Percentiles rank a stretch among this genome's conserved stretches.
phyloP scores from a whole-genome alignment of 2,329 filamentous ascomycete genomes.

The Microcyclospora pomicola region DNA sequence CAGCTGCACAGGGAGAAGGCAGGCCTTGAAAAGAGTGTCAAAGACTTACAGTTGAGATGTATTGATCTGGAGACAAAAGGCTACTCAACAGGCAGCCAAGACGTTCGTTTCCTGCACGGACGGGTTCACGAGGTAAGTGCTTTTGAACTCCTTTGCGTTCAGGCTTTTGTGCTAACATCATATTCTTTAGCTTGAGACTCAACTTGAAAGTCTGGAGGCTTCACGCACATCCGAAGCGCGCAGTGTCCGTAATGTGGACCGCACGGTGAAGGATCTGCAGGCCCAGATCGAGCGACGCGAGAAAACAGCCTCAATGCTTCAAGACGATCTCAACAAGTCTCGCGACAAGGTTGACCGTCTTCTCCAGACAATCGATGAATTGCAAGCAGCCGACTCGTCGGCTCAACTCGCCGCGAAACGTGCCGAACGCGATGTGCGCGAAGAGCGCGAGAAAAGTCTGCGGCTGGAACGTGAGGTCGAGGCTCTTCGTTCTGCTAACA shows the following conservation, averaged over 20 bases:
- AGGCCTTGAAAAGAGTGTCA: conserved; percentile 73
- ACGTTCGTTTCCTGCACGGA: conserved; percentile 88
- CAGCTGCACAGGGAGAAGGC: conserved; percentile 84
- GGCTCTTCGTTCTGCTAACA: conserved; percentile 57
- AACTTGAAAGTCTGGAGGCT: conserved; percentile 82
- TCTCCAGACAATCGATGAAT: conserved; percentile 80
- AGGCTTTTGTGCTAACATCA: conserved; percentile 14
- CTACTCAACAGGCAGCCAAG: conserved; percentile 85
- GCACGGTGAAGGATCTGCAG: conserved; percentile 84
- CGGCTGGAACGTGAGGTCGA: conserved; percentile 81
- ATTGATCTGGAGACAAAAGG: conserved; percentile 95
- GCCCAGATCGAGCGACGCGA: conserved; percentile 85
- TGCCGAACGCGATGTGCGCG: conserved; percentile 76
- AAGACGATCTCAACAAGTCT: conserved; percentile 70
- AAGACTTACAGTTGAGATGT: conserved; percentile 76
- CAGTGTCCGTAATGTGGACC: conserved; percentile 82
- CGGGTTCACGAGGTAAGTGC: conserved; percentile 78
- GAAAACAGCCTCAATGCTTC: conserved; percentile 64
- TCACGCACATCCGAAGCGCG: conserved; percentile 68
- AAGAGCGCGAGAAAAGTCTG: conserved; percentile 70
- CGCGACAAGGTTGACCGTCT: conserved; percentile 86
- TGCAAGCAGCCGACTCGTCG: conserved; percentile 73
- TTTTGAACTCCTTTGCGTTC: conserved; percentile 3
- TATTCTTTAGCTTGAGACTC: conserved; percentile 22
- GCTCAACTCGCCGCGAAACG: conserved; percentile 70